Conservation (phyloP, 2,329 filamentous ascomycete genomes). For the Claviceps pazoutovae region DNA sequence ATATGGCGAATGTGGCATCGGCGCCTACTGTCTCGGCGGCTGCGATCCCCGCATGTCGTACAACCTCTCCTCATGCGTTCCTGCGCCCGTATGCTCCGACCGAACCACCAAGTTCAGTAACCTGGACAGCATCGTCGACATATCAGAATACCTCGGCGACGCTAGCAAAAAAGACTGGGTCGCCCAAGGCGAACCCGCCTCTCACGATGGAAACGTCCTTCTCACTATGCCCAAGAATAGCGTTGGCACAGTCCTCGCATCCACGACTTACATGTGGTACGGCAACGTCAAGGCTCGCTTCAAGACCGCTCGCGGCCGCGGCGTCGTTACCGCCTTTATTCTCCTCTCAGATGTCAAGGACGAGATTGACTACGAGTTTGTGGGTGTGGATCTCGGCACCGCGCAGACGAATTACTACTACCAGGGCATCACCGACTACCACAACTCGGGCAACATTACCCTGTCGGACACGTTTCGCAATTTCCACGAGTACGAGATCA, state of each 20-base stretch:
- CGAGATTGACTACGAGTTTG: slow-evolving; percentile 94
- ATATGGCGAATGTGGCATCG: slow-evolving; percentile 84
- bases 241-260: slow-evolving; percentile 73
- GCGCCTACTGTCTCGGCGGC: slow-evolving; percentile 89
- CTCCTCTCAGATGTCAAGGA: slow-evolving; percentile 91
- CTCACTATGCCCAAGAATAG: slow-evolving; percentile 82
- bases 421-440: slow-evolving; percentile 80
- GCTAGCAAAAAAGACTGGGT: slow-evolving; percentile 74
- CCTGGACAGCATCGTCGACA: slow-evolving; percentile 53
- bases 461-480: slow-evolving; percentile 58
- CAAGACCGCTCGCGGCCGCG: slow-evolving; percentile 69
- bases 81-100: slow-evolving; percentile 67
- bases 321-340: slow-evolving; percentile 97
- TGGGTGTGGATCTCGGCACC: slow-evolving; percentile 62
- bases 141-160: slow-evolving; percentile 78
- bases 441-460: slow-evolving; percentile 59
- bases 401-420: slow-evolving; percentile 96
- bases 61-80: slow-evolving; percentile 70
- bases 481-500: slow-evolving; percentile 82
- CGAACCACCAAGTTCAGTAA: slow-evolving; percentile 60
- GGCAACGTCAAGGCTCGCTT: slow-evolving; percentile 77
- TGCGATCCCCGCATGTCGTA: slow-evolving; percentile 82
- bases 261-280: slow-evolving; percentile 90
- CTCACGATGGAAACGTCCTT: slow-evolving; percentile 55
- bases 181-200: slow-evolving; percentile 59